A percentile compares a stretch with the other conserved stretches of the same genome.
Evolutionary conservation across 805 yeast genomes (phyloP).

Genomic region (Candida fluviatilis): DNA sequence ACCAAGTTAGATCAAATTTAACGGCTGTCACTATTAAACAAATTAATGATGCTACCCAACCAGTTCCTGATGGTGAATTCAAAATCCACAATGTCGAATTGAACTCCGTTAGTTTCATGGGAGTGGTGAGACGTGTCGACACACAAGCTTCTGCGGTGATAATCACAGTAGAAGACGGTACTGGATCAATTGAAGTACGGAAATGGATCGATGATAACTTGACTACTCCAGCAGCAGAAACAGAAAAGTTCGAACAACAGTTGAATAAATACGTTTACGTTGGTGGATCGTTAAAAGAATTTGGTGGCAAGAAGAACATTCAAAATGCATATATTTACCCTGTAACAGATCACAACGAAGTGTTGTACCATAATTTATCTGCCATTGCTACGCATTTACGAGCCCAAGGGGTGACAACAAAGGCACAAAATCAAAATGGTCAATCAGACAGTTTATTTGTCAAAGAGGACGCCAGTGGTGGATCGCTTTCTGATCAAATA

Average conservation of each 20-base stretch:
- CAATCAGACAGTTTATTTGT: constrained; percentile 28
- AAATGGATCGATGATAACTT: constrained; percentile 49
- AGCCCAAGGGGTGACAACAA: constrained; percentile 45
- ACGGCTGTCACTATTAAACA: constrained; percentile 75
- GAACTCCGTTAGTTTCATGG: constrained; percentile 60
- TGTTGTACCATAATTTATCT: constrained; percentile 61
- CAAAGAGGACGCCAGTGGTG: constrained; percentile 16
- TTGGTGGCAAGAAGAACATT: constrained; percentile 58
- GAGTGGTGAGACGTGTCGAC: constrained; percentile 62
- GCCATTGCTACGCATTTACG: constrained; percentile 56
- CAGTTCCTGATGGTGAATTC: constrained; percentile 66
- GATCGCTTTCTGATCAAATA: constrained; percentile 39
- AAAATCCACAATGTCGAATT: constrained; percentile 55
- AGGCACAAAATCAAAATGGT: constrained; percentile 12
- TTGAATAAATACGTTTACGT: constrained; percentile 61
- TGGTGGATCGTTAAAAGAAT: constrained; percentile 45
- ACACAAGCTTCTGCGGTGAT: constrained; percentile 54
- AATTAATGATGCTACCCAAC: constrained; percentile 56
- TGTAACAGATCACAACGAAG: constrained; percentile 61
- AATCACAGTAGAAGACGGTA: constrained; percentile 72
- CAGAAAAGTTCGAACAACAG: constrained; percentile 29
- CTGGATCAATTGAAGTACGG: constrained; percentile 59
- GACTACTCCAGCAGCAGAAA: constrained; percentile 23
- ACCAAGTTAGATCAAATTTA: constrained; percentile 21
- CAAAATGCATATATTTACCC: constrained; percentile 59